Conservation (phyloP, 768 basidiomycete genomes). For the Naematelia encephala region DNA sequence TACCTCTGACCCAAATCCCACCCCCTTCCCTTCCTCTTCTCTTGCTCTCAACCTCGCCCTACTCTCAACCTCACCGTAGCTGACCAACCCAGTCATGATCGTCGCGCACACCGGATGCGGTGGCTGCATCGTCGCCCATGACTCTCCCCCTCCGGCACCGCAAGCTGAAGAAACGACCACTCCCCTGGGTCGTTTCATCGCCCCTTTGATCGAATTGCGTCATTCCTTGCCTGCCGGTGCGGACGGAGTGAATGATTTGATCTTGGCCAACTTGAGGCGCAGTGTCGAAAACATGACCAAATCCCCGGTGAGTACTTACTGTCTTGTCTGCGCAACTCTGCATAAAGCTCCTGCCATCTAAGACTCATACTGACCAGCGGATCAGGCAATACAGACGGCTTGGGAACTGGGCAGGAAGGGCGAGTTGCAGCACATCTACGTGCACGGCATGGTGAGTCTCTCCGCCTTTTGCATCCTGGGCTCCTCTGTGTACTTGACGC, state of each 20-base stretch:
- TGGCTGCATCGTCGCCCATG: slow-evolving; percentile 57
- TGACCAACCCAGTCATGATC: slow-evolving; percentile 60
- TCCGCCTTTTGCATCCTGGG: background rate
- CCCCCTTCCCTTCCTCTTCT: background rate
- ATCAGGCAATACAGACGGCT: slow-evolving; percentile 42
- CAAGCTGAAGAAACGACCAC: slow-evolving; percentile 30
- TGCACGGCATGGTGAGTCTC: slow-evolving; percentile 47
- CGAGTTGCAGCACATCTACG: slow-evolving; percentile 37
- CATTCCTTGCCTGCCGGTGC: slow-evolving; percentile 40
- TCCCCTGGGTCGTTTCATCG: slow-evolving; percentile 68
- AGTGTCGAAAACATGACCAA: slow-evolving; percentile 47
- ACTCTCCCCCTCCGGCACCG: slow-evolving; percentile 15
- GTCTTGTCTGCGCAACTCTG: background rate
- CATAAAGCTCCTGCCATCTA: slow-evolving; percentile 2
- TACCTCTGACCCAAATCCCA: background rate
- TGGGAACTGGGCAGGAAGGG: slow-evolving; percentile 36
- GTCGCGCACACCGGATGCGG: slow-evolving; percentile 83
- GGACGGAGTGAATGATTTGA: slow-evolving; percentile 39
- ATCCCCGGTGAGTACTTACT: slow-evolving; percentile 40
- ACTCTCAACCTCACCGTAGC: background rate
- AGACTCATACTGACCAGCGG: background rate
- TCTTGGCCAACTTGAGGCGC: slow-evolving; percentile 44
- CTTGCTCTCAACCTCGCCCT: background rate
- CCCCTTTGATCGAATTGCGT: slow-evolving; percentile 62
- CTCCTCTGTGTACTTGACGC: background rate